Evolutionary conservation across 2,329 filamentous ascomycete genomes (phyloP).

Genomic region (Xylariaceae sp.): DNA sequence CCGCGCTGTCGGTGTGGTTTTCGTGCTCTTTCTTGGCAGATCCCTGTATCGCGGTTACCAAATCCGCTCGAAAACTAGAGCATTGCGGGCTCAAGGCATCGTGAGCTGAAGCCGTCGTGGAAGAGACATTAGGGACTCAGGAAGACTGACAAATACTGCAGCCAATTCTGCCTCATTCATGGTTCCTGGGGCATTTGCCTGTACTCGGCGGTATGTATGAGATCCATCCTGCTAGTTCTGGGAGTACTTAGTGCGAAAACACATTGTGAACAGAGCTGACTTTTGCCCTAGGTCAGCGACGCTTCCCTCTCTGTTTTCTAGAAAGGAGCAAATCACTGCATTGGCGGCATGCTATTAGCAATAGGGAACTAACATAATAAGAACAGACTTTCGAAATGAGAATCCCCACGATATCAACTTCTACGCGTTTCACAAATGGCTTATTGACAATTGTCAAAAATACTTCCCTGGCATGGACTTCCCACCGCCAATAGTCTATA

Average conservation of each 20-base stretch:
- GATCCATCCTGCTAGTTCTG: too few relatives aligned
- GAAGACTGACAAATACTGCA: slow-evolving; percentile 17
- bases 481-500: slow-evolving; percentile 27
- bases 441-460: slow-evolving; percentile 21
- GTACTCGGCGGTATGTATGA: slow-evolving; percentile 16
- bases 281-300: too few relatives aligned
- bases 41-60: slow-evolving; percentile 26
- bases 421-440: slow-evolving; percentile 26
- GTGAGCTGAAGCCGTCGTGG: slow-evolving; percentile 17
- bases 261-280: too few relatives aligned
- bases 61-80: slow-evolving; percentile 17
- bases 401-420: slow-evolving; percentile 28
- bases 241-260: too few relatives aligned
- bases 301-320: too few relatives aligned
- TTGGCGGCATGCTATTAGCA: too few relatives aligned
- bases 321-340: too few relatives aligned
- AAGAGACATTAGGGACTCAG: background rate
- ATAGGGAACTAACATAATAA: too few relatives aligned
- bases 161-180: slow-evolving; percentile 30
- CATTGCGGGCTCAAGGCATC: slow-evolving; percentile 25
- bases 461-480: slow-evolving; percentile 26
- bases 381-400: slow-evolving; percentile 18
- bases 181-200: slow-evolving; percentile 25
- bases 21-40: slow-evolving; percentile 15
- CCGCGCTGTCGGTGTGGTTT: slow-evolving; percentile 18